Evolutionary conservation across 305 asterid genomes (phyloP).

Genomic region (Fraxinus latifolia): DNA sequence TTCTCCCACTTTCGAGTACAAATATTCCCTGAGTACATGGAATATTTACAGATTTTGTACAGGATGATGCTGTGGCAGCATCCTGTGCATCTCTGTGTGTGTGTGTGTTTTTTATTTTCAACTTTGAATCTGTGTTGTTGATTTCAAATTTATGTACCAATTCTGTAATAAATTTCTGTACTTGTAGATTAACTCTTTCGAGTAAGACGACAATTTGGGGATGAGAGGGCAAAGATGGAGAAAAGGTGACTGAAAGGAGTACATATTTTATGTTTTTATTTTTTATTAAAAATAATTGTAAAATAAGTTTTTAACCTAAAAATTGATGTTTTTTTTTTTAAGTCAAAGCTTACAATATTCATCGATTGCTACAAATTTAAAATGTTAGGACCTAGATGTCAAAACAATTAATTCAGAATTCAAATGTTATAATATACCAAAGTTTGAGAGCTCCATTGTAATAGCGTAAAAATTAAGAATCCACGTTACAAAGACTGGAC

Average conservation of each 20-base stretch:
- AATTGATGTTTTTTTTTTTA: neutral
- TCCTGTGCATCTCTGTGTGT: no score
- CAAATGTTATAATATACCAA: neutral
- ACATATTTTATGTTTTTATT: neutral
- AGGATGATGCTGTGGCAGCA: no score
- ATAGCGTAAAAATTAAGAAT: neutral
- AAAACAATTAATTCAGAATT: neutral
- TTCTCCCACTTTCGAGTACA: neutral
- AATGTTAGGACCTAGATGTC: neutral
- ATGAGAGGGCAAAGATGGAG: neutral
- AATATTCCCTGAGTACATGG: no score
- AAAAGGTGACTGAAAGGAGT: neutral
- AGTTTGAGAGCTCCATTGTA: neutral
- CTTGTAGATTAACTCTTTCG: neutral
- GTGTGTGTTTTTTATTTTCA: no score
- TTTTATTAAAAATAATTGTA: neutral
- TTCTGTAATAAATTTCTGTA: no score
- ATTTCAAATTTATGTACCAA: no score
- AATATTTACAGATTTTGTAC: no score
- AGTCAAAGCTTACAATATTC: neutral
- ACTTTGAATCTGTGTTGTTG: no score
- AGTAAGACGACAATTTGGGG: neutral
- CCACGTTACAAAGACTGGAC: neutral
- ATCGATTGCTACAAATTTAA: neutral
- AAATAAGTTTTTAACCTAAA: neutral